phyloP scores from a whole-genome alignment of 192 early-diverging fungal species.

The Entomortierella lignicola region DNA sequence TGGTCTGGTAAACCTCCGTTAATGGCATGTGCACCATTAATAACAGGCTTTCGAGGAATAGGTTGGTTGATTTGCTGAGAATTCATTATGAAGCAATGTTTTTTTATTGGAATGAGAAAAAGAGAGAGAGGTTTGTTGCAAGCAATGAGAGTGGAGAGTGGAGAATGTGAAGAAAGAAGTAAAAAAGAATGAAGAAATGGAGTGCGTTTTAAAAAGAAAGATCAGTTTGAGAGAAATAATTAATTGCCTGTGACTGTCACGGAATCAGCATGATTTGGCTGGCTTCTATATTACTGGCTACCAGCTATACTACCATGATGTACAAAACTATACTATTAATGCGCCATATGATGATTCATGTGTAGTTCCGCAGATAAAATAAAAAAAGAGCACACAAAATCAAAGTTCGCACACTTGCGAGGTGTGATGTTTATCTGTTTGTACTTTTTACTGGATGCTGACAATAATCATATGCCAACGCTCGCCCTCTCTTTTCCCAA shows the following conservation, averaged over 20 bases:
- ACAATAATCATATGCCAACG: neutral
- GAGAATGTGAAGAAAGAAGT: slow-evolving; percentile 1
- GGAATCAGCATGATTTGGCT: neutral
- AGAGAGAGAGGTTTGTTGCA: neutral
- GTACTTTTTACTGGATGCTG: neutral
- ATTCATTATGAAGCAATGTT: neutral
- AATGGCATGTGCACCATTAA: neutral
- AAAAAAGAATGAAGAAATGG: neutral
- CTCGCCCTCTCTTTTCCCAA: neutral
- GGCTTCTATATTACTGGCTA: no score
- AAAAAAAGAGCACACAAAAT: no score
- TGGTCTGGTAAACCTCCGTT: slow-evolving; percentile 17
- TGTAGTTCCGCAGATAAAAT: no score
- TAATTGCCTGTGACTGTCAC: neutral
- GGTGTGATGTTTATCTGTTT: no score
- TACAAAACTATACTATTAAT: no score
- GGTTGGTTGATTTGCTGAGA: slow-evolving; percentile 24
- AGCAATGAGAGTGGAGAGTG: neutral
- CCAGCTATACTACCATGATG: no score
- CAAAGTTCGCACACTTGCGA: no score
- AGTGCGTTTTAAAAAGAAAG: slow-evolving; percentile 8
- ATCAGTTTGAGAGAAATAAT: neutral
- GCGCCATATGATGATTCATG: no score
- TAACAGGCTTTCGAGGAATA: slow-evolving; percentile 13
- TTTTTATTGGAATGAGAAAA: no score